A percentile compares a stretch with the other conserved stretches of the same genome.
Conservation (phyloP, 2,329 filamentous ascomycete species). For the Drechslerella coelobrocha region DNA sequence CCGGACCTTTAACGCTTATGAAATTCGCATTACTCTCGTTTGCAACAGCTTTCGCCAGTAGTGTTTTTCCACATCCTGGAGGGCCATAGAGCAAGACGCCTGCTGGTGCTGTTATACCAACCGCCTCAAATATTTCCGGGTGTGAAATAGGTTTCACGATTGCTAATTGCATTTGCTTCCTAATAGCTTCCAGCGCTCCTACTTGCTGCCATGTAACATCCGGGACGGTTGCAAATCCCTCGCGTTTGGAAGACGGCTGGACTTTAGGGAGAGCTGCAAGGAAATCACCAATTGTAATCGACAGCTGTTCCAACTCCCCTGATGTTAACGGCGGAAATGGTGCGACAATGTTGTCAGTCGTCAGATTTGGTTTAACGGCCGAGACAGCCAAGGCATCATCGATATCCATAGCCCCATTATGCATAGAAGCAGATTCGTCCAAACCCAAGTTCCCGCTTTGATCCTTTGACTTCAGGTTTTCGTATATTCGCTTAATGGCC, state of each 20-base stretch:
- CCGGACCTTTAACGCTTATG: constrained; percentile 95
- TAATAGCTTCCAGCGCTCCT: constrained; percentile 79
- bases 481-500: constrained; percentile 67
- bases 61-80: constrained; percentile 93
- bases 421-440: constrained; percentile 19
- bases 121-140: constrained; percentile 75
- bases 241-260: constrained; percentile 81
- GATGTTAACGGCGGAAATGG: constrained; percentile 46
- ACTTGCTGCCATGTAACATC: constrained; percentile 93
- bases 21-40: constrained; percentile 97
- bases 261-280: constrained; percentile 75
- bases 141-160: constrained; percentile 89
- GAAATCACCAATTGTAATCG: constrained; percentile 73
- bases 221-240: constrained; percentile 93
- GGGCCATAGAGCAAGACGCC: constrained; percentile 96
- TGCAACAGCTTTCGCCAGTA: constrained; percentile 93
- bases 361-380: constrained; percentile 12
- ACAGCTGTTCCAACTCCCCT: constrained; percentile 56
- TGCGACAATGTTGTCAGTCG: constrained; percentile 5
- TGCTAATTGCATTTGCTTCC: constrained; percentile 79
- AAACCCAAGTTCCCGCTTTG: constrained; percentile 50
- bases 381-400: constrained; percentile 51
- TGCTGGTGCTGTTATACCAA: constrained; percentile 80
- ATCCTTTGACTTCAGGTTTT: constrained; percentile 65
- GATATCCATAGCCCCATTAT: constrained; percentile 54